phyloP scores from a whole-genome alignment of 2,329 filamentous ascomycete species.

The Arthrobotrys sphaeroides region DNA sequence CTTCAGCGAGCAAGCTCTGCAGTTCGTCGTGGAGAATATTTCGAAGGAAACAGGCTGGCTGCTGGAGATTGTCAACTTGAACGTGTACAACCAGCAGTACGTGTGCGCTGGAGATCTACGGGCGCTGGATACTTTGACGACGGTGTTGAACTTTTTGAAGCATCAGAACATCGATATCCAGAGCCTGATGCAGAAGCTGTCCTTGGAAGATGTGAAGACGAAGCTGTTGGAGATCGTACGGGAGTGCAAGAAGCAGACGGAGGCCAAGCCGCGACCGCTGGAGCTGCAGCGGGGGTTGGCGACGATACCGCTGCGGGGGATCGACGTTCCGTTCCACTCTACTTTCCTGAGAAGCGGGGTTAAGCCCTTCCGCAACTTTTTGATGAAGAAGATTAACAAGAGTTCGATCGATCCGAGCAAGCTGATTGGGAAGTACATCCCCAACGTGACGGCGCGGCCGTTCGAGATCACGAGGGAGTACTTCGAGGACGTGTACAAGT shows the following conservation, averaged over 20 bases:
- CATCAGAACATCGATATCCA: slow-evolving; percentile 97
- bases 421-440: slow-evolving; percentile 97
- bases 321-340: slow-evolving; percentile 98
- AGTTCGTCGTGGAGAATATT: slow-evolving; percentile 96
- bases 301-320: slow-evolving; percentile 94
- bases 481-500: slow-evolving; percentile 96
- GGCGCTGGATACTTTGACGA: slow-evolving; percentile 75
- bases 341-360: slow-evolving; percentile 97
- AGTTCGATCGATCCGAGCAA: slow-evolving; percentile 97
- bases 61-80: slow-evolving; percentile 98
- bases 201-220: slow-evolving; percentile 87
- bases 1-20: slow-evolving; percentile 96
- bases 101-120: slow-evolving; percentile 76
- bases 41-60: slow-evolving; percentile 94
- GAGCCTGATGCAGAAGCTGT: slow-evolving; percentile 83
- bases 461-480: slow-evolving; percentile 98
- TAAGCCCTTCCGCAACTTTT: slow-evolving; percentile 97
- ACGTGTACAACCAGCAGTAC: slow-evolving; percentile 79
- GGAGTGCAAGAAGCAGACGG: slow-evolving; percentile 84
- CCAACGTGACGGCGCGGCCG: slow-evolving; percentile 94
- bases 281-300: slow-evolving; percentile 94
- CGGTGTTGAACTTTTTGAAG: slow-evolving; percentile 94
- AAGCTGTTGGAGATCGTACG: slow-evolving; percentile 91
- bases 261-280: slow-evolving; percentile 85
- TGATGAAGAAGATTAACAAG: slow-evolving; percentile 99